Evolutionary conservation across 805 yeast species (phyloP).

Genomic region (Scheffersomyces stipitis): DNA sequence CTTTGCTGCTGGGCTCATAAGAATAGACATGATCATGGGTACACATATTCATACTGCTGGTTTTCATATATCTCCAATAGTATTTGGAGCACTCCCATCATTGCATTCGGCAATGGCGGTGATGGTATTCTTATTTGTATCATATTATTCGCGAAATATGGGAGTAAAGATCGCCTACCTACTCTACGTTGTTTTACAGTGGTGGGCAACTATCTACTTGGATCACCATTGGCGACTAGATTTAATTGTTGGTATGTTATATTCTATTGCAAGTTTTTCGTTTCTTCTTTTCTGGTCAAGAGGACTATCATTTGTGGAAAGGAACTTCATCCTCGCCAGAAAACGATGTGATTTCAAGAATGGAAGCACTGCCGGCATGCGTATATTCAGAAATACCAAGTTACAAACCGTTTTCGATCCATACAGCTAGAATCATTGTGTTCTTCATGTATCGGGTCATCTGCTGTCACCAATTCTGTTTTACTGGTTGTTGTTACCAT

Average conservation of each 20-base stretch:
- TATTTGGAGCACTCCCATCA: slow-evolving; percentile 66
- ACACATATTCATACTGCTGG: slow-evolving; percentile 60
- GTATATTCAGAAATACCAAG: slow-evolving; percentile 51
- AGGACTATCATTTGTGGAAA: slow-evolving; percentile 33
- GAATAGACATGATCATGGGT: slow-evolving; percentile 63
- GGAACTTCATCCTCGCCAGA: slow-evolving; percentile 37
- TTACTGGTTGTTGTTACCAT: too few species aligned
- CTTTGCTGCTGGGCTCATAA: slow-evolving; percentile 67
- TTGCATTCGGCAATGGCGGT: slow-evolving; percentile 68
- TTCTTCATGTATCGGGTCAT: too few species aligned
- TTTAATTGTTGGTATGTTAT: slow-evolving; percentile 52
- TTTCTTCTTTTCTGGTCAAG: slow-evolving; percentile 32
- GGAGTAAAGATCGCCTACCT: slow-evolving; percentile 36
- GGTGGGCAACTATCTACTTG: slow-evolving; percentile 76
- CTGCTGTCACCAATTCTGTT: too few species aligned
- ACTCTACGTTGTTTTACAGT: slow-evolving; percentile 52
- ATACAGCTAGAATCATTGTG: too few species aligned
- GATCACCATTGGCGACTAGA: slow-evolving; percentile 75
- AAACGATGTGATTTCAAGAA: slow-evolving; percentile 36
- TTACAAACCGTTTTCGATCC: slow-evolving; percentile 57
- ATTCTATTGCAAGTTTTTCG: slow-evolving; percentile 47
- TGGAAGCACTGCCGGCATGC: slow-evolving; percentile 62
- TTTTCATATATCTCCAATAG: slow-evolving; percentile 66
- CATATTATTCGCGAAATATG: slow-evolving; percentile 38
- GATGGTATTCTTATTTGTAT: slow-evolving; percentile 42